phyloP scores from a whole-genome alignment of 176 grass and related monocot species.

The Avena eriantha region DNA sequence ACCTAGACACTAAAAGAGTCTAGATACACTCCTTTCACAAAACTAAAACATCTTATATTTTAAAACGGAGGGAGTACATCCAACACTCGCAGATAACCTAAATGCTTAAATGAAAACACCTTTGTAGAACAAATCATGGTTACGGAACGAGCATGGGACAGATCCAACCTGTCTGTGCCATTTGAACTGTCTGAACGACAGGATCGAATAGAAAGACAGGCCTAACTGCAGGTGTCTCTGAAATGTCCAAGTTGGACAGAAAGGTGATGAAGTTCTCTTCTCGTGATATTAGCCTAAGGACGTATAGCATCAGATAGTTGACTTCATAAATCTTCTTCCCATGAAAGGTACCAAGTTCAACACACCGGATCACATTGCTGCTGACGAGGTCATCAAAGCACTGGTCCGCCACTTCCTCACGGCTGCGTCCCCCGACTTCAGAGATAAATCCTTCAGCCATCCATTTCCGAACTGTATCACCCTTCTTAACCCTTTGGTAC shows the following conservation, averaged over 20 bases:
- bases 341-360: not conserved
- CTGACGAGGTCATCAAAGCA: conserved; percentile 37
- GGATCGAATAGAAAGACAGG: not conserved
- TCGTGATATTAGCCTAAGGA: not conserved
- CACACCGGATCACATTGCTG: conserved; percentile 26
- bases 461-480: conserved; percentile 25
- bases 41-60: too few species aligned
- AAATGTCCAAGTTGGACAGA: not conserved
- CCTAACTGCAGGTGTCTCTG: not conserved
- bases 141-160: conserved; percentile 9
- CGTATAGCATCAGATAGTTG: conserved; percentile 20
- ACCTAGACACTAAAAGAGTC: too few species aligned
- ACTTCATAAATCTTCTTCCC: conserved; percentile 11
- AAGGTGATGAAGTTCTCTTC: conserved; percentile 22
- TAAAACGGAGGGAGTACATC: too few species aligned
- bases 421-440: not conserved
- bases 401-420: not conserved
- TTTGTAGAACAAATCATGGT: not conserved
- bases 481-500: not conserved
- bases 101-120: not conserved
- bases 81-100: not conserved
- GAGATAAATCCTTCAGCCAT: conserved; percentile 30
- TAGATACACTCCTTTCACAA: too few species aligned
- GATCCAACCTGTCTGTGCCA: not conserved
- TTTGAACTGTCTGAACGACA: not conserved